Evolutionary conservation across 192 early-diverging fungal genomes (phyloP), one percentile per base, ranked within the genome.

Genomic region (Phycomyces blakesleeanus): DNA sequence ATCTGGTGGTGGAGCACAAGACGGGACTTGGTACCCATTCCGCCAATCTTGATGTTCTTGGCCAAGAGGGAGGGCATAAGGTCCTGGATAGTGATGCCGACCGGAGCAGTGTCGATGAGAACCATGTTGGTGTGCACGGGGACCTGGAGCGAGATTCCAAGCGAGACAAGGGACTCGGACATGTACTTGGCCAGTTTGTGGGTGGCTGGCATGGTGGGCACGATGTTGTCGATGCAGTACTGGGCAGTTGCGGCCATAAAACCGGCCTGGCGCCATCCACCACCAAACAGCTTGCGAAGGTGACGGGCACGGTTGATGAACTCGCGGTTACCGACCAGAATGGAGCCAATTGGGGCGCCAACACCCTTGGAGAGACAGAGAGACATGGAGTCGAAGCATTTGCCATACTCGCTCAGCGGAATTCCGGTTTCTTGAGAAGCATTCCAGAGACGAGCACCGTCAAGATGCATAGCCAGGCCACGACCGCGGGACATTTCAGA

Each of bases 391-490:
- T 98, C 93, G 61, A 93, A 91, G 22, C 80, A 75, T 15, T 69
- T 57, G n/a, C 84, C 85, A 57, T 90, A 94, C 50, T 90, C 83
- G 16, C 72, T 80, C 27, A 95, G 51, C 3, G 76, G 62, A 21
- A 89, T 76, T 0, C 92, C 93, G 2, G 87, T 89, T 10, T 76
- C 85, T 26, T 80, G 77, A n/a, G 67, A 75, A 1, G 94, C 95
- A 57, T 96, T 90, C 93, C 93, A 98, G 41, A 96, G 78, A 50
- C 95, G 72, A 21, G 95, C 89, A 8, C 95, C 94, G 62, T 98
- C 95, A 21, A 96, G 69, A 72, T 98, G 95, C 59, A 94, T 79
- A 42, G 76, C 77, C n/a, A 93, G 66, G 8, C 72, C 80, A 16
- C 82, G 68, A 4, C 75, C 62, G 1, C 72, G 63, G 1, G 86